Conservation (phyloP, 1,284 basidiomycete species). For the Agaricales sp. region DNA sequence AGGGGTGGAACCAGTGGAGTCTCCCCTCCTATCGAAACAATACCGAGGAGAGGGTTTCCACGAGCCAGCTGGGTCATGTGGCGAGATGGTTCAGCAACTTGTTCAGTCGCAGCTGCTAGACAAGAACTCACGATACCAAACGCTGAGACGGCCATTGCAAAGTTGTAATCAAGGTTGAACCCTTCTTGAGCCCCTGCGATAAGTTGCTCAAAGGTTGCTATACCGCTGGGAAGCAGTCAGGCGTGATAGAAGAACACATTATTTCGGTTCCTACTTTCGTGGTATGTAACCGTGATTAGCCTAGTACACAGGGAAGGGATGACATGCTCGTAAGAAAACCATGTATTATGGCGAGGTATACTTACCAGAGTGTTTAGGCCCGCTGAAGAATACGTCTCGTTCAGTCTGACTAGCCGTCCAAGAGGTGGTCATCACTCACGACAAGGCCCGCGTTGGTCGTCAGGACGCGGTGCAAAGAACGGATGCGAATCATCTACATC, state of each 20-base stretch:
- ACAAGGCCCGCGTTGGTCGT: background rate
- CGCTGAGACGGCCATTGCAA: background rate
- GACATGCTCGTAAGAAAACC: too few relatives aligned
- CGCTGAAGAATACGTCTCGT: background rate
- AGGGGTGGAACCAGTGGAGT: background rate
- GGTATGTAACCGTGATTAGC: conserved; percentile 1
- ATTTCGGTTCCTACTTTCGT: background rate
- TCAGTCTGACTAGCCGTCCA: background rate
- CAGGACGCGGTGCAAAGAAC: background rate
- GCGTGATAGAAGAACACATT: background rate
- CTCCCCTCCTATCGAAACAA: background rate
- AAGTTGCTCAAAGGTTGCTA: conserved; percentile 1
- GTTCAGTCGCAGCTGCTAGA: background rate
- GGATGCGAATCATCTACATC: background rate
- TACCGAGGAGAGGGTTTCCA: background rate
- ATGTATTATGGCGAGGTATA: too few relatives aligned
- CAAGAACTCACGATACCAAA: background rate
- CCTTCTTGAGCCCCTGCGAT: background rate
- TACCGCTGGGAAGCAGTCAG: background rate
- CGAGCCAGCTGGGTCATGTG: conserved; percentile 1
- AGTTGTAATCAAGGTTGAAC: conserved; percentile 1
- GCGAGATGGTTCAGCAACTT: too few relatives aligned
- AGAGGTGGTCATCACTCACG: background rate
- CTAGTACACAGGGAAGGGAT: background rate
- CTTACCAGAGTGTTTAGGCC: background rate